Evolutionary conservation across 169 alveolate genomes (phyloP).

Genomic region (Eimeria maxima): DNA sequence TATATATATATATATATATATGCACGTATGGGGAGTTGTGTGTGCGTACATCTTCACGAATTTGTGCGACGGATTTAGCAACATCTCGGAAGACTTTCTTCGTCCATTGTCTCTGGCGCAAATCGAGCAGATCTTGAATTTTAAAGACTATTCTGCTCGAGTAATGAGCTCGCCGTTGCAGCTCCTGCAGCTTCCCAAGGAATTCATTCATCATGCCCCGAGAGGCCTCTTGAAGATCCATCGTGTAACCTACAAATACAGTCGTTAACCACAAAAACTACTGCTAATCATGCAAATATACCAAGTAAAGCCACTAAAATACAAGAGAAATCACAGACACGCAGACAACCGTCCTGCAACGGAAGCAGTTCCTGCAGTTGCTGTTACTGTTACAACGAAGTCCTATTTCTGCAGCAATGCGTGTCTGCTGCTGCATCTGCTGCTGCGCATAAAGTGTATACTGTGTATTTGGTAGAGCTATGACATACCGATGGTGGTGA

Average conservation of each 20-base stretch:
- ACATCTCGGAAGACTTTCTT: slow-evolving; percentile 75
- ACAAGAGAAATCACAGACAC: too few species aligned
- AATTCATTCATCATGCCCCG: slow-evolving; percentile 61
- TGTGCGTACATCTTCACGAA: slow-evolving; percentile 71
- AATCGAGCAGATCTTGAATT: slow-evolving; percentile 81
- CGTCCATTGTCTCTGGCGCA: slow-evolving; percentile 61
- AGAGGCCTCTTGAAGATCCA: slow-evolving; percentile 45
- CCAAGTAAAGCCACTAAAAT: too few species aligned
- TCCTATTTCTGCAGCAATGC: too few species aligned
- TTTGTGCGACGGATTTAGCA: slow-evolving; percentile 76
- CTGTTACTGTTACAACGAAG: too few species aligned
- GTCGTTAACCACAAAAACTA: too few species aligned
- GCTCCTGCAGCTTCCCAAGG: slow-evolving; percentile 76
- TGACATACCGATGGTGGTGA: slow-evolving; percentile 75
- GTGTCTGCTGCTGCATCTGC: not conserved
- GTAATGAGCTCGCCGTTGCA: slow-evolving; percentile 69
- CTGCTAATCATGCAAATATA: too few species aligned
- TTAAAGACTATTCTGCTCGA: slow-evolving; percentile 67
- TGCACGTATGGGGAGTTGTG: not conserved
- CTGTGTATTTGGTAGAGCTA: not conserved
- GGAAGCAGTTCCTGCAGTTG: too few species aligned
- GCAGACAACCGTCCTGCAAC: too few species aligned
- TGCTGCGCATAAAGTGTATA: not conserved
- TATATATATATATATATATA: not conserved
- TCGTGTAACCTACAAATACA: slow-evolving; percentile 51